Base-by-base conservation (phyloP, 495 filamentous ascomycete genomes). In the Cercophora scortea region DNA sequence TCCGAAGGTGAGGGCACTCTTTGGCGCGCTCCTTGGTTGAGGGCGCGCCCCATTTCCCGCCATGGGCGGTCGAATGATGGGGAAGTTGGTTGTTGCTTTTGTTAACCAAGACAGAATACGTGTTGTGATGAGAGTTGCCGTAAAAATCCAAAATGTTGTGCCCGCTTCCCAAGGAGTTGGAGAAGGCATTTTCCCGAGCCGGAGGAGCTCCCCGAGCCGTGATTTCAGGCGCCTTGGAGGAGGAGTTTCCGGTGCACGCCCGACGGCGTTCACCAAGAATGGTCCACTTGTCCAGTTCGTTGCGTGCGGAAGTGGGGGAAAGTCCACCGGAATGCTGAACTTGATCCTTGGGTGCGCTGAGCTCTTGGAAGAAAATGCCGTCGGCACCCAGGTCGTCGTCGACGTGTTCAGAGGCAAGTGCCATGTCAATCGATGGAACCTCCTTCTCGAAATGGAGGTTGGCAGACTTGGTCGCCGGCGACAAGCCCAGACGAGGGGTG, bases 201-300 rank as follows among this genome's bases (percentile, higher is more conserved):
- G 47, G 62, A 58, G 9, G 62, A 59, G 42, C 69, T 52, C 41
- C 54, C 56, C 42, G 59, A 39, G 35, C 61, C 63, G 43, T 66
- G 39, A 15, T 64, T 32, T 75, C 59, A 69, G 64, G 49, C 36
- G 59, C 61, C 49, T 76, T 75, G 39, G 70, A 40, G 13, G 64
- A 52, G 33, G 71, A 62, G 40, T 71, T 73, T 45, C 71, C 70
- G 32, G 81, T 82, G 63, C 74, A 79, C 39, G 82, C 85, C 57
- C 88, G 83, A 39, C 89, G 75, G 59, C 86, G 84, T 53, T 92
- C 87, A 48, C 90, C 90, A 9, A 96, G 73, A 8, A 81, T 85
- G 3, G 87, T 78, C 90, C 90, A 96, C 65, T 92, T 95, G 72
- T 96, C 90, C 43, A 88, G 61, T 56, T 74, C 71, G 54, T 46